Conservation (phyloP, 1,284 basidiomycete species). For the Melanopsichium pennsylvanicum region DNA sequence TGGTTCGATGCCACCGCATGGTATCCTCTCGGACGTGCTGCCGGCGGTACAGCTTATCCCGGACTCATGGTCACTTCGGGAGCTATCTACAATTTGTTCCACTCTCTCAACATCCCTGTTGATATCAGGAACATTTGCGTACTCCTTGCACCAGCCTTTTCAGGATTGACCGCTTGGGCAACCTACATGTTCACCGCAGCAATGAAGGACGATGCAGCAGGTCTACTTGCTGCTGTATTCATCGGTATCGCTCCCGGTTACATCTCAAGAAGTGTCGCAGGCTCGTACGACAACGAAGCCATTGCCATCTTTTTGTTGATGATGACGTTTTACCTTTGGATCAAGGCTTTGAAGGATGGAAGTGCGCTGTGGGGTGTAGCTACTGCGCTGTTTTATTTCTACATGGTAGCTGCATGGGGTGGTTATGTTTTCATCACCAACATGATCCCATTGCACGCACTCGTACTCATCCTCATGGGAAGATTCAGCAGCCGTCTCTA, state of each 20-base stretch:
- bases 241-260: conserved; percentile 96
- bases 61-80: conserved; percentile 96
- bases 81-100: conserved; percentile 90
- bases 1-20: conserved; percentile 98
- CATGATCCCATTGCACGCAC: conserved; percentile 96
- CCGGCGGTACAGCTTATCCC: conserved; percentile 97
- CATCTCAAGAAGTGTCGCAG: conserved; percentile 97
- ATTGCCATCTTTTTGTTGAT: conserved; percentile 99
- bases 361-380: conserved; percentile 89
- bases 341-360: conserved; percentile 92
- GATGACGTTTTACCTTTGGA: conserved; percentile 98
- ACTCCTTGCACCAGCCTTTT: conserved; percentile 93
- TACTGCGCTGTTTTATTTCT: conserved; percentile 97
- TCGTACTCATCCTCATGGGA: conserved; percentile 96
- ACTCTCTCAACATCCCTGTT: conserved; percentile 88
- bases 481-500: conserved; percentile 91
- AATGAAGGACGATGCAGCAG: conserved; percentile 75
- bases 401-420: conserved; percentile 99
- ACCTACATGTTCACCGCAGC: conserved; percentile 73
- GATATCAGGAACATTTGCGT: conserved; percentile 98
- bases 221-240: conserved; percentile 95
- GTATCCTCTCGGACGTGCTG: conserved; percentile 97
- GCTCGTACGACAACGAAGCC: conserved; percentile 99
- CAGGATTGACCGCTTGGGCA: conserved; percentile 94
- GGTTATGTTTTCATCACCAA: conserved; percentile 99